Evolutionary conservation across 1,139 yeast genomes (phyloP), one percentile per base, ranked within the genome.

Genomic region (Magnusiomyces magnusii): DNA sequence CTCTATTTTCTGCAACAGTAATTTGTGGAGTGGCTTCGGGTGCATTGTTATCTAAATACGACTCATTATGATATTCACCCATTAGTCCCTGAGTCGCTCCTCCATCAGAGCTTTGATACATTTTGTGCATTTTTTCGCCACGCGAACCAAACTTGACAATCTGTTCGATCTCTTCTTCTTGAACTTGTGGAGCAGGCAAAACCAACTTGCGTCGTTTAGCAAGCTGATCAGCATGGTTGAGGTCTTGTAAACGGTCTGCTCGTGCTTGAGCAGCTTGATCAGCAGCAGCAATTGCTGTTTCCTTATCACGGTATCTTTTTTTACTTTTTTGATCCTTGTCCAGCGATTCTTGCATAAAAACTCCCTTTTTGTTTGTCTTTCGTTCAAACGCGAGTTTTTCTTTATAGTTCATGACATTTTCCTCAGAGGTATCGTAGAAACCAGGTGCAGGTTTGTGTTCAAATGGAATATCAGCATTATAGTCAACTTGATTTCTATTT

Each of bases 381-480:
- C 69, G 71, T 60, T 80, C 81, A 69, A 84, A 87, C 13, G 70
- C 70, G 1, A 62, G 65, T 52, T 77, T 71, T 2, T 76, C 80
- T 5, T 63, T 63, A 1, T 69, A 69, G 61, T 84, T 83, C 1
- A 64, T 64, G 2, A 66, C 68, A 17, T 73, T 71, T 68, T 92
- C 98, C 39, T 80, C 83, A 0, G 77, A 68, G 0, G 85, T 83
- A 67, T 87, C 95, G 68, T 86, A 87, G 19, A 82, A 72, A 0
- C 97, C 97, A 0, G 75, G 75, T 3, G 79, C 79, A 0, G 96
- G 95, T n/a, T 73, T 74, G 61, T 82, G 84, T 66, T 91, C 95
- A 67, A 87, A 87, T 0, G 93, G 90, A 19, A 92, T 83, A 66
- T 88, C 97, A 1, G 83, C 86, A 69, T 85, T 87, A 69, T 89